A percentile compares a stretch with the other conserved stretches of the same genome.
These are phyloP conservation scores for Volutella citrinella DNA, from an alignment of 2,329 filamentous ascomycete species.

Conservation along the genomic window DNA sequence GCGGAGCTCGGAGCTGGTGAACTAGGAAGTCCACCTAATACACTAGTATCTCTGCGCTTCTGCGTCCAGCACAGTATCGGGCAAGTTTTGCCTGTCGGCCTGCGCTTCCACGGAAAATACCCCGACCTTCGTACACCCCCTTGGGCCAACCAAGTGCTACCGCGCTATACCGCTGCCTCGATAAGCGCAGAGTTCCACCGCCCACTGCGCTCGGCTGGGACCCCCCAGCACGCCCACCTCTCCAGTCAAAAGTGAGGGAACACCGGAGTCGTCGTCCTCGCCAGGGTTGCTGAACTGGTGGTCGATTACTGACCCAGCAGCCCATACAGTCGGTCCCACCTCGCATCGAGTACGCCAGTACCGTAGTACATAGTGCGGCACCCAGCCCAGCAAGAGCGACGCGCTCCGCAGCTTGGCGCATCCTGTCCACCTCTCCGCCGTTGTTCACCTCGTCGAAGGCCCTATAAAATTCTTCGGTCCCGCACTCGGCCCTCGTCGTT, in stretches of 20 bases:
- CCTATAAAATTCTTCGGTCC: slow-evolving; percentile 33
- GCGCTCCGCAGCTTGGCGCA: slow-evolving; percentile 24
- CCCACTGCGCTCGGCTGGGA: slow-evolving; percentile 21
- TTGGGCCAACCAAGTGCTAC: slow-evolving; percentile 10
- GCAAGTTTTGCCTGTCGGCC: slow-evolving; percentile 8
- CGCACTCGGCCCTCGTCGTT: slow-evolving; percentile 21
- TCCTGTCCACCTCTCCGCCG: slow-evolving; percentile 25
- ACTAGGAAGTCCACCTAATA: slow-evolving; percentile 23
- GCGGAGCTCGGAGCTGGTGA: slow-evolving; percentile 21
- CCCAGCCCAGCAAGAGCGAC: slow-evolving; percentile 11
- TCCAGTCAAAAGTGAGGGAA: too few species aligned
- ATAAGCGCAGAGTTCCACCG: slow-evolving; percentile 29
- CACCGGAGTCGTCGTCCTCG: slow-evolving; percentile 18
- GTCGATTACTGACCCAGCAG: too few species aligned
- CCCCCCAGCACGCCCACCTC: slow-evolving; percentile 12
- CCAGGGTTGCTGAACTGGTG: too few species aligned
- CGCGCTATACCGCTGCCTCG: slow-evolving; percentile 27
- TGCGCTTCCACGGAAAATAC: slow-evolving; percentile 32
- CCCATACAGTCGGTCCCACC: slow-evolving; percentile 22
- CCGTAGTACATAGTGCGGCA: slow-evolving; percentile 8
- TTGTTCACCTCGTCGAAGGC: slow-evolving; percentile 24
- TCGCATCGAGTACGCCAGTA: slow-evolving; percentile 12
- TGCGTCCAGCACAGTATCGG: too few species aligned
- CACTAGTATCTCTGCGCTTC: background rate
- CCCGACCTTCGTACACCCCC: slow-evolving; percentile 27